These are phyloP conservation scores for Pisolithus marmoratus DNA, from an alignment of 768 basidiomycete species.

Conservation along the genomic window DNA sequence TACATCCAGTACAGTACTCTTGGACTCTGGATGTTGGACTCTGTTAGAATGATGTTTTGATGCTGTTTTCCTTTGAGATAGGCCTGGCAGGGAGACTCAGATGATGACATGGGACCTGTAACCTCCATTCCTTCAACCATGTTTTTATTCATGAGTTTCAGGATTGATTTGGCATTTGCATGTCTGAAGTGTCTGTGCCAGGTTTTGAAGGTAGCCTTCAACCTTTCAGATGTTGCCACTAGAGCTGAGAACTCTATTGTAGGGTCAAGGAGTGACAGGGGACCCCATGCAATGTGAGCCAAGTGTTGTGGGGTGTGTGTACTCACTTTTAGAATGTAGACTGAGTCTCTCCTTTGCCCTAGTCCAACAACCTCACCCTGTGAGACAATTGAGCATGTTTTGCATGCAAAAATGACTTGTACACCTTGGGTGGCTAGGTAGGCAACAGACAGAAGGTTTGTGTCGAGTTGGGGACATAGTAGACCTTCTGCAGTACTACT, in stretches of 20 bases:
- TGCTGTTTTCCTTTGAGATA: conserved; percentile 22
- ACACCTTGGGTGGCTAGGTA: neutral
- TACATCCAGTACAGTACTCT: conserved; percentile 2
- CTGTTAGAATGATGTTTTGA: conserved; percentile 5
- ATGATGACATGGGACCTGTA: neutral
- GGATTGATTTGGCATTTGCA: neutral
- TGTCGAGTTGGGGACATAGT: conserved; percentile 15
- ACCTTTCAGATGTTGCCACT: neutral
- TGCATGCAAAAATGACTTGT: neutral
- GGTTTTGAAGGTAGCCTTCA: neutral
- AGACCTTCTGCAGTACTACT: conserved; percentile 3
- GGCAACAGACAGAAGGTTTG: conserved; percentile 15
- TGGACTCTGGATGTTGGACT: conserved; percentile 2
- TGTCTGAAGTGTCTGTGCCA: conserved; percentile 1
- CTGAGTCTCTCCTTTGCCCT: neutral
- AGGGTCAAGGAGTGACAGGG: neutral
- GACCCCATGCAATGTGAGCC: neutral
- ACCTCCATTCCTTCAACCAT: conserved; percentile 5
- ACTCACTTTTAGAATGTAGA: conserved; percentile 1
- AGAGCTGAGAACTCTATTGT: neutral
- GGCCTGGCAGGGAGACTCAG: conserved; percentile 6
- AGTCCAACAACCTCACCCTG: neutral
- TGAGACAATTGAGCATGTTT: neutral
- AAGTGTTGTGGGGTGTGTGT: neutral
- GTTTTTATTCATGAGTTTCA: conserved; percentile 1